Base-by-base conservation (phyloP, 2,329 filamentous ascomycete species). In the Tolypocladium pustulatum region DNA sequence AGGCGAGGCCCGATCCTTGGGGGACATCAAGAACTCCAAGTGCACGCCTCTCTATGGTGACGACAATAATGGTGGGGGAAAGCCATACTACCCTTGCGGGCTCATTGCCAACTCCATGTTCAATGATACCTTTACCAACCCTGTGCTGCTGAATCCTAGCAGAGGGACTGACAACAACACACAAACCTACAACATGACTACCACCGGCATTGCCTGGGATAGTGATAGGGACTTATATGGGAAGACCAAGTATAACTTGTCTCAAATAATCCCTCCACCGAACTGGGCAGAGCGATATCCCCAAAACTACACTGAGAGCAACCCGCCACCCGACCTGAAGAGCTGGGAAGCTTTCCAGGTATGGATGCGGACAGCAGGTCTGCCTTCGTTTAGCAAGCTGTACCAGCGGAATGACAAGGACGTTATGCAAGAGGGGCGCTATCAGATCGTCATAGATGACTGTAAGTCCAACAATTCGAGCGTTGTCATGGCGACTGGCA, bases 301-400 rank as follows among this genome's bases (percentile, higher is more conserved):
- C 8, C 70, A 87, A 41, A 83, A 82, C 61, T 96, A 96, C 69
- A 86, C 82, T 3, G 71, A 77, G 0, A 75, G 82, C 0, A 80
- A 81, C 56, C 83, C 82, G 2, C 85, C 90, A 27, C 91, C 91
- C 0, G 75, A 94, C 65, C 72, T 97, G 22, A 81, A 87, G 62
- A 75, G 84, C 0, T 87, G 91, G 75, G 89, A 96, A 72, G 85
- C 86, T 51, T 96, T 99, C 72, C 92, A 97, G 75, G 92, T 97
- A 27, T 99, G 94, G 94, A 99, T 99, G 94, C 86, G 94, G 66
- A 96, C 95, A 1, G 94, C 94, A 30, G 94, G 93, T 59, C 76
- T 97, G 66, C 94, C 94, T 1, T 88, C 88, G 6, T 99, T 99
- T 72, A 96, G 90, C 81, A 99, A 99, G 77, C 79, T 99, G 54